Evolutionary conservation across 2,329 filamentous ascomycete genomes (phyloP), one percentile per base, ranked within the genome.

Genomic region (Zelopaecilomyces penicillatus): DNA sequence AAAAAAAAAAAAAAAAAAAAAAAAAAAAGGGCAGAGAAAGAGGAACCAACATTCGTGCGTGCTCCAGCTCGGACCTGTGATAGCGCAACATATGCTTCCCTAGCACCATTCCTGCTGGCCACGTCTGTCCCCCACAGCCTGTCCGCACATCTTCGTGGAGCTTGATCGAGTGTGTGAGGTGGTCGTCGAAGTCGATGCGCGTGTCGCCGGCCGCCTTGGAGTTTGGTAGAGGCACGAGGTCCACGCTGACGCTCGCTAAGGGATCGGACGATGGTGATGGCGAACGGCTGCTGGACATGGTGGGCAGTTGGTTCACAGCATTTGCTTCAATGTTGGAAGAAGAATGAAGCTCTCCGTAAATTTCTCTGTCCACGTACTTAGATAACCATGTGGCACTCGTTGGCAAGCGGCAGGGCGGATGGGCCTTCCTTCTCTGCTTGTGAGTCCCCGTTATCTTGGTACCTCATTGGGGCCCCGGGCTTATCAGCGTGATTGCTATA

Each of bases 61-160:
- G 70, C 46, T 65, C 65, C 51, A 95, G 64, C 52, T 78, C 69
- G n/a, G 76, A 67, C 50, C 69, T 70, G 55, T 87, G 85, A 58
- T 82, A 82, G 42, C 83, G 78, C 47, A 97, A 73, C 75, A 97
- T 77, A 61, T 97, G 94, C 64, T 84, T 87, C 19, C 85, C 78
- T 43, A 98, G 72, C 11, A 93, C 78, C 80, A 95, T 85, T 8
- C 93, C 93, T 1, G 91, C 91, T 3, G 90, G 91, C 93, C 93
- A 97, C 8, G 94, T 75, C 65, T 94, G 87, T 3, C 93, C 93
- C 40, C 93, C 93, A 64, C 93, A 97, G 49, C 93, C 93, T 51
- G 86, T 80, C 46, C 78, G 80, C 39, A 95, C 75, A 64, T 97
- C 90, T 64, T 96, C 89, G 57, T 87, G 85, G 11, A 97, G 77